These are phyloP conservation scores for Chytriomyces sp. DNA, from an alignment of 192 early-diverging fungal species.

Conservation along the genomic window DNA sequence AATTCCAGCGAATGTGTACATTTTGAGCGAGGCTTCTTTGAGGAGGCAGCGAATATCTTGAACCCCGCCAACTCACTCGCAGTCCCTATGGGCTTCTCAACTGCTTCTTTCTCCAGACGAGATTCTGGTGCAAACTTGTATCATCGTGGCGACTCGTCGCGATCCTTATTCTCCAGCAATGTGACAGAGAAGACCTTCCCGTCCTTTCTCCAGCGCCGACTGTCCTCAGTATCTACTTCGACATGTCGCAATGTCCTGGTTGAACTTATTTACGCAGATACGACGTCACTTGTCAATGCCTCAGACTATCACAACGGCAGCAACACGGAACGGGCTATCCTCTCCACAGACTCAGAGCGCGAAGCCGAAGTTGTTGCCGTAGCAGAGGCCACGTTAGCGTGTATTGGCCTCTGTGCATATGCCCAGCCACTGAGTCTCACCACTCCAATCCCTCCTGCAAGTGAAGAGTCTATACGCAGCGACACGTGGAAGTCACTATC, in stretches of 20 bases:
- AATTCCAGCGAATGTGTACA: neutral
- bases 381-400: neutral
- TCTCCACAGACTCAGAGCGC: neutral
- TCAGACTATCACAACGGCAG: neutral
- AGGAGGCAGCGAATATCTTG: neutral
- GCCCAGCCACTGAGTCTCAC: neutral
- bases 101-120: neutral
- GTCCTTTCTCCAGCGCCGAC: neutral
- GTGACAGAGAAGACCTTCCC: neutral
- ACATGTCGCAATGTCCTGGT: neutral
- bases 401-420: neutral
- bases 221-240: neutral
- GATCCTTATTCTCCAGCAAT: neutral
- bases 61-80: neutral
- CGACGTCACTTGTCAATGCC: neutral
- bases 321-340: neutral
- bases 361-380: neutral
- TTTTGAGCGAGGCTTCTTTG: neutral
- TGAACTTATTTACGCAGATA: neutral
- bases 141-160: neutral
- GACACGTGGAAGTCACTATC: neutral
- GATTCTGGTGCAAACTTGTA: neutral
- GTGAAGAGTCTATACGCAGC: neutral
- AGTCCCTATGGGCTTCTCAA: too few relatives aligned
- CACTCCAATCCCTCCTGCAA: neutral